Conservation (phyloP, 768 basidiomycete genomes). For the Ramaria rubella region DNA sequence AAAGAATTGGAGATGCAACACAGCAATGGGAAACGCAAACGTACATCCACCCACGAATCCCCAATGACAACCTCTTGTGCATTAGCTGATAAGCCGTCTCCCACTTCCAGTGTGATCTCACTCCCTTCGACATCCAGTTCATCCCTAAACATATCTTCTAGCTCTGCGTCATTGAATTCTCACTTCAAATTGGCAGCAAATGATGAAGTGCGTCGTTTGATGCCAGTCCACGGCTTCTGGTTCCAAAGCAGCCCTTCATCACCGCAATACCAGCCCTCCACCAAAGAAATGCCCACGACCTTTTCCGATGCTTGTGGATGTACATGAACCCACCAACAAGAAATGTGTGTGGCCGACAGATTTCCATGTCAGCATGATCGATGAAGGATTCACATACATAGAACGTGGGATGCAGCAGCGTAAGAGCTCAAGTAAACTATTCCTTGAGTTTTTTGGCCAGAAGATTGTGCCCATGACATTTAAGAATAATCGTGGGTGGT, state of each 20-base stretch:
- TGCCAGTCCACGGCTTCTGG: too few species aligned
- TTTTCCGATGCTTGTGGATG: neutral
- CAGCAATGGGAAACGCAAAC: neutral
- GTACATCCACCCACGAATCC: neutral
- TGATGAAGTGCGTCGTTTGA: neutral
- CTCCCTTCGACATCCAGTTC: too few species aligned
- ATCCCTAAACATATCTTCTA: neutral
- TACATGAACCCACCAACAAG: neutral
- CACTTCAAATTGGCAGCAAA: neutral
- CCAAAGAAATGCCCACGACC: too few species aligned
- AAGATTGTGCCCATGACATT: neutral
- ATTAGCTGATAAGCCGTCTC: neutral
- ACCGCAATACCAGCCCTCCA: too few species aligned
- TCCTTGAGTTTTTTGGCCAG: neutral
- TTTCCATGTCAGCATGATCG: neutral
- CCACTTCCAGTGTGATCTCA: too few species aligned
- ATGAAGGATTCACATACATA: neutral
- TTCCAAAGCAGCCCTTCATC: too few species aligned
- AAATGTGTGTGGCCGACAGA: neutral
- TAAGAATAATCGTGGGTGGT: neutral
- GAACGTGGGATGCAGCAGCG: neutral
- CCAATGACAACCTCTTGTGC: too few species aligned
- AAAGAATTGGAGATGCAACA: neutral
- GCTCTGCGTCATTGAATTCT: neutral
- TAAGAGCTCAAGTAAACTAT: neutral